Evolutionary conservation across 768 basidiomycete species (phyloP).

Genomic region (Porpolomopsis calyptriformis): DNA sequence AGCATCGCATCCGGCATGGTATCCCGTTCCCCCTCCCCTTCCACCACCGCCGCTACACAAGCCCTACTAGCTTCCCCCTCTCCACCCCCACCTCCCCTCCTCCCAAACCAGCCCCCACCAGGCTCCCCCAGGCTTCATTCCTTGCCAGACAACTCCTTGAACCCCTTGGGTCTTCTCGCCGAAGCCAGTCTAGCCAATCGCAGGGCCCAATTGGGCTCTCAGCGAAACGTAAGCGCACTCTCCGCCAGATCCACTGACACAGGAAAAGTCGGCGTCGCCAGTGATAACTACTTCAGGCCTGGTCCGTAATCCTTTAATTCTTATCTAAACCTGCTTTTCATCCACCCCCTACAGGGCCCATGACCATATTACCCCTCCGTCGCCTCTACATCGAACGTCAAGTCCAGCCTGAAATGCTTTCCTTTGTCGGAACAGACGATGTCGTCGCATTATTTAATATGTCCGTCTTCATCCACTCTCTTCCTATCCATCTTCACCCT

Average conservation of each 20-base stretch:
- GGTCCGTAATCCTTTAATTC: constrained; percentile 32
- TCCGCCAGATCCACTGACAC: constrained; percentile 23
- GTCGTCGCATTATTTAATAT: constrained; percentile 88
- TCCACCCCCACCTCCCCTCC: constrained; percentile 28
- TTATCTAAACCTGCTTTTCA: background rate
- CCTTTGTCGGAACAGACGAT: constrained; percentile 77
- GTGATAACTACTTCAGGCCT: constrained; percentile 86
- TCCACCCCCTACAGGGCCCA: constrained; percentile 48
- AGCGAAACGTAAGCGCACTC: constrained; percentile 25
- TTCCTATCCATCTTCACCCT: constrained; percentile 8
- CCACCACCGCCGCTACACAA: constrained; percentile 39
- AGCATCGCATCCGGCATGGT: constrained; percentile 68
- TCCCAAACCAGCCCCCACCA: constrained; percentile 25
- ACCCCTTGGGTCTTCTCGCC: constrained; percentile 85
- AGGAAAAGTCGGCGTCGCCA: constrained; percentile 64
- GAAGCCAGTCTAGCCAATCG: constrained; percentile 79
- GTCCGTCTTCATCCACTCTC: constrained; percentile 33
- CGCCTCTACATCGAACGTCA: constrained; percentile 80
- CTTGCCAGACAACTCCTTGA: constrained; percentile 84
- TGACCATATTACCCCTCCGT: constrained; percentile 78
- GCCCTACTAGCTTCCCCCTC: constrained; percentile 45
- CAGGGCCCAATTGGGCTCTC: constrained; percentile 39
- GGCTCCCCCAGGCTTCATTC: constrained; percentile 82
- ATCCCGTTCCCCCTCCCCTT: constrained; percentile 72
- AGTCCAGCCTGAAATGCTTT: constrained; percentile 89